These are phyloP conservation scores for Babesia bigemina DNA, from an alignment of 169 alveolate genomes.

Conservation along the genomic window DNA sequence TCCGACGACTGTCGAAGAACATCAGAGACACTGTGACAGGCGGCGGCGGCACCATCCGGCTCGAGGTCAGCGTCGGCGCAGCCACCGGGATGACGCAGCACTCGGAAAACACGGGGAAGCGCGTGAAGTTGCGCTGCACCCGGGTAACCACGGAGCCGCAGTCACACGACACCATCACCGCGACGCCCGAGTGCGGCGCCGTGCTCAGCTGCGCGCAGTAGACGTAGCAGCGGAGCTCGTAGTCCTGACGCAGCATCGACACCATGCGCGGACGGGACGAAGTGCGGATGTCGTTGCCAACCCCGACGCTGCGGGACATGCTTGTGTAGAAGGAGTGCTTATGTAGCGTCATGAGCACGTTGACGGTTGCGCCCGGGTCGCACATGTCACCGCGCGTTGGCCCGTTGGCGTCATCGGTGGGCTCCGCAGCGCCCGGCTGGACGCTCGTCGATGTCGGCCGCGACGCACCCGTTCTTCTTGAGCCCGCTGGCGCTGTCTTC, in stretches of 20 bases:
- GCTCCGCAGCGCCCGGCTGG: background rate
- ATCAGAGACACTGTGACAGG: constrained; percentile 48
- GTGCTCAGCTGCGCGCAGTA: constrained; percentile 43
- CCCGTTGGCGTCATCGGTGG: background rate
- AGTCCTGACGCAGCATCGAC: constrained; percentile 76
- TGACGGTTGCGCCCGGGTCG: constrained; percentile 44
- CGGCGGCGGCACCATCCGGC: constrained; percentile 40
- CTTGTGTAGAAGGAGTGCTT: constrained; percentile 50
- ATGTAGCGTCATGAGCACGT: constrained; percentile 58
- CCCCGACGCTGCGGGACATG: constrained; percentile 1
- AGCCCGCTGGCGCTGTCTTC: too few relatives aligned
- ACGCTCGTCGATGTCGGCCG: background rate
- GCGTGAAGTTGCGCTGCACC: constrained; percentile 32
- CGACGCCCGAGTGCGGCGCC: constrained; percentile 30
- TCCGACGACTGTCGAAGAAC: background rate
- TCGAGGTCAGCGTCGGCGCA: constrained; percentile 32
- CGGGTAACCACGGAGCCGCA: constrained; percentile 21
- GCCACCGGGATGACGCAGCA: constrained; percentile 42
- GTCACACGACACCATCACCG: constrained; percentile 56
- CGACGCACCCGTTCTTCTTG: too few relatives aligned
- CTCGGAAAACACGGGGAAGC: constrained; percentile 67
- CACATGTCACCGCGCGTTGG: constrained; percentile 27
- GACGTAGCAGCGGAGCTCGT: constrained; percentile 85
- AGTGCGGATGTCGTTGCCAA: constrained; percentile 20
- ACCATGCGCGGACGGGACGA: constrained; percentile 72